A percentile compares a stretch with the other conserved stretches of the same genome.
These are phyloP conservation scores for Besnoitia besnoiti DNA, from an alignment of 169 alveolate species.

Conservation along the genomic window DNA sequence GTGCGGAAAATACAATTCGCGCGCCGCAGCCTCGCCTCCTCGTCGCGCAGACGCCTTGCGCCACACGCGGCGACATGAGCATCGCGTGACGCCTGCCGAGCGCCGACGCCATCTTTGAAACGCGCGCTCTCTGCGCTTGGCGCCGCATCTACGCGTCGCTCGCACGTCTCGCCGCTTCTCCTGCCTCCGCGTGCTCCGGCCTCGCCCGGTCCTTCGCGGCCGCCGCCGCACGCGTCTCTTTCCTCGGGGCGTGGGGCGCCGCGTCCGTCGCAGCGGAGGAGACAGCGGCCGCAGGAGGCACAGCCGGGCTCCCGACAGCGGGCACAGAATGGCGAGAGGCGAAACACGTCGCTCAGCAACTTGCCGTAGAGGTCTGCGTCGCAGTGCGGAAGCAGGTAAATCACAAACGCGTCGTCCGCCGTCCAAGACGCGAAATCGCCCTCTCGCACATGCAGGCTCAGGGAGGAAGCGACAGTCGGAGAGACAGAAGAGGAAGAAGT, in stretches of 20 bases:
- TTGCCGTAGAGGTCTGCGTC: conserved; percentile 43
- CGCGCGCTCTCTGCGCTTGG: neutral
- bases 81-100: neutral
- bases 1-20: neutral
- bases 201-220: neutral
- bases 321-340: neutral
- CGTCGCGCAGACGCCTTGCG: neutral
- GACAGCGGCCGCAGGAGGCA: neutral
- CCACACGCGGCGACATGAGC: neutral
- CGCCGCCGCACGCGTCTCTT: neutral
- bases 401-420: neutral
- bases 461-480: neutral
- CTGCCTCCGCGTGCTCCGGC: neutral
- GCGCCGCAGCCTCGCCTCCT: neutral
- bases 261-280: neutral
- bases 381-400: conserved; percentile 44
- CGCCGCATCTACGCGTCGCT: neutral
- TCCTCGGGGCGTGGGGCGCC: neutral
- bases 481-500: neutral
- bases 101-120: no score
- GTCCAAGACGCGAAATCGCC: neutral
- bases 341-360: neutral
- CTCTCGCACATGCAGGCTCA: neutral
- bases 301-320: neutral
- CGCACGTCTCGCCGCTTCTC: neutral